A percentile compares a stretch with the other conserved stretches of the same genome.
Conservation (phyloP, 2,329 filamentous ascomycete genomes). For the Fusarium udum region DNA sequence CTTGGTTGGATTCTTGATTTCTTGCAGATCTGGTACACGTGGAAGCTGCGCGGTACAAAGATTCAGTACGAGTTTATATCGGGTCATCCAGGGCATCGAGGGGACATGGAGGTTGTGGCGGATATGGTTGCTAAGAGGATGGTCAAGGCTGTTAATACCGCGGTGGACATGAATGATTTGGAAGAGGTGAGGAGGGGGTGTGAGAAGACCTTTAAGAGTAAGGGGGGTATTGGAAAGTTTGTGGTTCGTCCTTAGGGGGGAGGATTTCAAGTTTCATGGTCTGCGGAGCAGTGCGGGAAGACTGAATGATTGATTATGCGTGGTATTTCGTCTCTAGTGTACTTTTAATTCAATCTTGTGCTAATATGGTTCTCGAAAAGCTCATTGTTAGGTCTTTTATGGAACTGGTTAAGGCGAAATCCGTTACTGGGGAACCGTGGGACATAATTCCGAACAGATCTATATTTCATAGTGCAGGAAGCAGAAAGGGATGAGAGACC, state of each 20-base stretch:
- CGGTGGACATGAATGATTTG: slow-evolving; percentile 55
- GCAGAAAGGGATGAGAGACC: background rate
- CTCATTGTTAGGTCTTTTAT: no score
- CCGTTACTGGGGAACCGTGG: background rate
- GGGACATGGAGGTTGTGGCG: slow-evolving; percentile 55
- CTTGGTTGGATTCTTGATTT: slow-evolving; percentile 49
- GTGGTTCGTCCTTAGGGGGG: slow-evolving; percentile 37
- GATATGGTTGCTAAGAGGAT: slow-evolving; percentile 54
- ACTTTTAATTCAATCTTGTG: background rate
- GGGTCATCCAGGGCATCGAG: slow-evolving; percentile 51
- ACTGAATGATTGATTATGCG: background rate
- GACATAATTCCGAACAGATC: background rate
- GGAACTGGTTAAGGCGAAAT: background rate
- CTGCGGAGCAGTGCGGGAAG: background rate
- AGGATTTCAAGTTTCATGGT: no score
- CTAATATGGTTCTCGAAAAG: background rate
- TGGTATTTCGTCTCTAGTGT: background rate
- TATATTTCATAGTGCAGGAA: background rate
- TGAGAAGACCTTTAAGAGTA: slow-evolving; percentile 46
- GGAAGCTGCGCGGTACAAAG: slow-evolving; percentile 55
- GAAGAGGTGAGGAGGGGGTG: slow-evolving; percentile 54
- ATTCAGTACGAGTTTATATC: slow-evolving; percentile 58
- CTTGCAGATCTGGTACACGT: slow-evolving; percentile 53
- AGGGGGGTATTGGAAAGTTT: slow-evolving; percentile 44
- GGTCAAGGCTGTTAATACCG: slow-evolving; percentile 54